Evolutionary conservation across 2,329 filamentous ascomycete species (phyloP).

Genomic region (Penicillium sp.): DNA sequence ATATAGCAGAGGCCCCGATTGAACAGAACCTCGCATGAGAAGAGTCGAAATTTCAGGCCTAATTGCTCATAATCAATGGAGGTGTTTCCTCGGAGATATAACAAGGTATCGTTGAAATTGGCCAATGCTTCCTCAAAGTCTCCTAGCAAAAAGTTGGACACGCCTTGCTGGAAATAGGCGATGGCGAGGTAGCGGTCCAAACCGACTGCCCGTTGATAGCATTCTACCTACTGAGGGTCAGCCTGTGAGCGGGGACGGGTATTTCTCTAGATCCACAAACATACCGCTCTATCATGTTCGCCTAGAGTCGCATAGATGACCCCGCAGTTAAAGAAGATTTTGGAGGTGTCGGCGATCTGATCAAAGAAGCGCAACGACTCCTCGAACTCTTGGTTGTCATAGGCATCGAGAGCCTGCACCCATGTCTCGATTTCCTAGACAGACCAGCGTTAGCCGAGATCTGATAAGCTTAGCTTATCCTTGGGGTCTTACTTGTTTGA

Average conservation of each 20-base stretch:
- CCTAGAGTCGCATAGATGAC: conserved; percentile 96
- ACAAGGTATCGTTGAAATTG: conserved; percentile 97
- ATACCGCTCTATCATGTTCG: conserved; percentile 91
- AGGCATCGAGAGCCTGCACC: conserved; percentile 86
- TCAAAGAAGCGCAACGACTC: conserved; percentile 83
- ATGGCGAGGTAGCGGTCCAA: conserved; percentile 96
- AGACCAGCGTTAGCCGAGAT: conserved; percentile 9
- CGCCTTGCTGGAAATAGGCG: conserved; percentile 97
- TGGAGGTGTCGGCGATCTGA: conserved; percentile 89
- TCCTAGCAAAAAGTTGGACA: conserved; percentile 95
- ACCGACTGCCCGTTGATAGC: conserved; percentile 87
- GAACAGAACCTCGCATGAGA: conserved; percentile 96
- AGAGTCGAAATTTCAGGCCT: conserved; percentile 92
- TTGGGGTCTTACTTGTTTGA: conserved; percentile 60
- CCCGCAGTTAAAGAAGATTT: conserved; percentile 97
- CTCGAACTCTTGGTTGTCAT: conserved; percentile 98
- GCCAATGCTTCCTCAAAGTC: conserved; percentile 97
- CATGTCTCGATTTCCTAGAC: conserved; percentile 95
- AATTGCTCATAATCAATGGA: conserved; percentile 98
- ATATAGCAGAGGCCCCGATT: conserved; percentile 97
- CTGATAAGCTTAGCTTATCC: neutral
- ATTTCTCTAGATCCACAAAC: conserved; percentile 36
- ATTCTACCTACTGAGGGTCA: conserved; percentile 72
- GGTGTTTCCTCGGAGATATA: conserved; percentile 93
- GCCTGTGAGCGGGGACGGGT: conserved; percentile 8